Percentiles rank a stretch among this genome's conserved stretches.
These are phyloP conservation scores for Suillus bovinus DNA, from an alignment of 768 basidiomycete species.

Conservation along the genomic window DNA sequence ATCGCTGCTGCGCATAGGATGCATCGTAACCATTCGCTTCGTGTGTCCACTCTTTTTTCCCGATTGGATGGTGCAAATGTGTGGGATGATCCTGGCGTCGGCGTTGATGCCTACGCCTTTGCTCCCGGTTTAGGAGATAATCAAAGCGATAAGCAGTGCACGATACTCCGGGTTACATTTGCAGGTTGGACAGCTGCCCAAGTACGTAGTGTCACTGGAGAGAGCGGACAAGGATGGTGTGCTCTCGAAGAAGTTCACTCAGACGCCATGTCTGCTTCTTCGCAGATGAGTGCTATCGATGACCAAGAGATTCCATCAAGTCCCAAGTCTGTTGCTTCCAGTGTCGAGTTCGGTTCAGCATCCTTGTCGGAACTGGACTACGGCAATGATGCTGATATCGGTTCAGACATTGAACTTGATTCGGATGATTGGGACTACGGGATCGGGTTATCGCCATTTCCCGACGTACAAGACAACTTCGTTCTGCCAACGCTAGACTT, in stretches of 20 bases:
- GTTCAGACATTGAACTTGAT: background rate
- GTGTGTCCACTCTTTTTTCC: slow-evolving; percentile 67
- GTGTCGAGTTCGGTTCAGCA: slow-evolving; percentile 12
- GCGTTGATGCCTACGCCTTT: slow-evolving; percentile 62
- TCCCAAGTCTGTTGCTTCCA: slow-evolving; percentile 8
- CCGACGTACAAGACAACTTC: slow-evolving; percentile 65
- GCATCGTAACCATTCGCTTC: slow-evolving; percentile 57
- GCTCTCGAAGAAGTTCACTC: slow-evolving; percentile 56
- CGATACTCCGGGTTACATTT: slow-evolving; percentile 68
- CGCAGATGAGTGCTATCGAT: slow-evolving; percentile 7
- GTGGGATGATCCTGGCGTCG: slow-evolving; percentile 52
- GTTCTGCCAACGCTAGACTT: slow-evolving; percentile 78
- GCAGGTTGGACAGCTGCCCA: slow-evolving; percentile 69
- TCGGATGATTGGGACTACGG: slow-evolving; percentile 11
- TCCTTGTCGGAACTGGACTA: slow-evolving; percentile 11
- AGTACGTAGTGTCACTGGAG: slow-evolving; percentile 68
- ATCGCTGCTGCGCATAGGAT: slow-evolving; percentile 52
- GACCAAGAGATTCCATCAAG: background rate
- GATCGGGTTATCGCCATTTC: slow-evolving; percentile 14
- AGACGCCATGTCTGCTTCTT: background rate
- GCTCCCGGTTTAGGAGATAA: slow-evolving; percentile 36
- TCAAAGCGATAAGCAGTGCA: slow-evolving; percentile 53
- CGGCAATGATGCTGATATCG: slow-evolving; percentile 5
- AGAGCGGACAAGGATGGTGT: slow-evolving; percentile 77
- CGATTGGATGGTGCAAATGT: slow-evolving; percentile 69